Conservation (phyloP, 2,329 filamentous ascomycete genomes). For the Aspergillus sp. region DNA sequence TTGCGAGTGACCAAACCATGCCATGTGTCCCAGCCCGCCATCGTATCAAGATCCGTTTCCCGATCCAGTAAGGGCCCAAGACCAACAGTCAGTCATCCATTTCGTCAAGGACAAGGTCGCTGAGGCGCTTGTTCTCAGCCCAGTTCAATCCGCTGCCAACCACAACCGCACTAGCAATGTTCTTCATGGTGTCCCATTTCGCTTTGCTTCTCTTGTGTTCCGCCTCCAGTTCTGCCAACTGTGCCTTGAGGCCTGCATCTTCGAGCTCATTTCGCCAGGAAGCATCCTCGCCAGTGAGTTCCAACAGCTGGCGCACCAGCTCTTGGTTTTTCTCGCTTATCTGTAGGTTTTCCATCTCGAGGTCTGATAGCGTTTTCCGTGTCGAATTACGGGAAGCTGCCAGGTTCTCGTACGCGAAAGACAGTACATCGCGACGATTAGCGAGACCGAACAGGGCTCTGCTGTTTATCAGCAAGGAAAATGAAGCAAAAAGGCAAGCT, state of each 20-base stretch:
- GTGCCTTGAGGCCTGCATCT: slow-evolving; percentile 44
- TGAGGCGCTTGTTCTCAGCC: slow-evolving; percentile 59
- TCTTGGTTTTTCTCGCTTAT: slow-evolving; percentile 52
- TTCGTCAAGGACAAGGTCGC: slow-evolving; percentile 60
- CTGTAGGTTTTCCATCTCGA: slow-evolving; percentile 51
- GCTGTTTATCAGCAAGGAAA: too few relatives aligned
- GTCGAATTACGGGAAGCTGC: slow-evolving; percentile 45
- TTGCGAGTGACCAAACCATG: too few relatives aligned
- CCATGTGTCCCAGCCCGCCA: too few relatives aligned
- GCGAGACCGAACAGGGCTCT: slow-evolving; percentile 61
- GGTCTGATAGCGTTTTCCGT: slow-evolving; percentile 44
- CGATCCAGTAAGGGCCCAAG: not conserved
- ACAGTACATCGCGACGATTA: slow-evolving; percentile 57
- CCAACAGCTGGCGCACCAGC: slow-evolving; percentile 54
- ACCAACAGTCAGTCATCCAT: slow-evolving; percentile 43
- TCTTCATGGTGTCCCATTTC: slow-evolving; percentile 67
- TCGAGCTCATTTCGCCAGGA: slow-evolving; percentile 43
- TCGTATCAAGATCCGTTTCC: not conserved
- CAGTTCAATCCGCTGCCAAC: slow-evolving; percentile 77
- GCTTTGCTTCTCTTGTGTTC: slow-evolving; percentile 55
- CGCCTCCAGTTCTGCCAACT: slow-evolving; percentile 50
- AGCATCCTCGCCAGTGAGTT: slow-evolving; percentile 51
- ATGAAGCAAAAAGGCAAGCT: too few relatives aligned
- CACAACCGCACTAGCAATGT: slow-evolving; percentile 65
- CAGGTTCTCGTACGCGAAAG: slow-evolving; percentile 53